Evolutionary conservation across 139 green algal genomes (phyloP).

Genomic region (Chlorella vulgaris): DNA sequence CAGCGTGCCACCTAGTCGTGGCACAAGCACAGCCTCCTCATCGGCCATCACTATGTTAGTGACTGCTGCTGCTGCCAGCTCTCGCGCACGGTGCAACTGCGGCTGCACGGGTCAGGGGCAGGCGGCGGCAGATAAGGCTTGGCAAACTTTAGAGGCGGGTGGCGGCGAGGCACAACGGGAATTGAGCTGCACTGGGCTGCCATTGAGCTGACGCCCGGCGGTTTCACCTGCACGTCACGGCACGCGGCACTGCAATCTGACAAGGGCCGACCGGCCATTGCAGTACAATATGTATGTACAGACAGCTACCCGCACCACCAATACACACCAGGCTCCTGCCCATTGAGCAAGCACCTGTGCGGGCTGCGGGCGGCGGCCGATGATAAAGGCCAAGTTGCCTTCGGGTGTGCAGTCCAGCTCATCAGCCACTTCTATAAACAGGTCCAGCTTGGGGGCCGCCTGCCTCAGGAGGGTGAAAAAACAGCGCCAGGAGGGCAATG

Average conservation of each 20-base stretch:
- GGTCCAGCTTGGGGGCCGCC: slow-evolving; percentile 6
- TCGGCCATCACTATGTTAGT: slow-evolving; percentile 10
- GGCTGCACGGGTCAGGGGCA: slow-evolving; percentile 29
- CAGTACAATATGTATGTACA: no score
- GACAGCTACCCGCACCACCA: no score
- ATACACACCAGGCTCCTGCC: background rate
- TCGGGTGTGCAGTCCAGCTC: slow-evolving; percentile 12
- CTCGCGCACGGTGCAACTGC: slow-evolving; percentile 18
- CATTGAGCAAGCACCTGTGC: background rate
- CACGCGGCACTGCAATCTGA: no score
- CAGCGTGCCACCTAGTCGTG: slow-evolving; percentile 61
- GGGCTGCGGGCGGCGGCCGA: slow-evolving; percentile 23
- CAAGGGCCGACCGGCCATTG: no score
- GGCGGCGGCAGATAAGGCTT: background rate
- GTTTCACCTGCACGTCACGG: no score
- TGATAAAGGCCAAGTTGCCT: slow-evolving; percentile 17
- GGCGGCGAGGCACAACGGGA: no score
- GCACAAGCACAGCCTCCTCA: slow-evolving; percentile 49
- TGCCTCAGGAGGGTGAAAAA: background rate
- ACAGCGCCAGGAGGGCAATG: background rate
- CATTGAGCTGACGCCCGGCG: no score
- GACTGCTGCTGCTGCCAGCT: slow-evolving; percentile 15
- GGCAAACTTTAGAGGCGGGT: no score
- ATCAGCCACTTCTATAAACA: slow-evolving; percentile 37
- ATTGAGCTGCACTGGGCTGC: no score